Percentiles rank a stretch among this genome's conserved stretches.
Evolutionary conservation across 2,329 filamentous ascomycete species (phyloP).

Genomic region (Didymellaceae sp.): DNA sequence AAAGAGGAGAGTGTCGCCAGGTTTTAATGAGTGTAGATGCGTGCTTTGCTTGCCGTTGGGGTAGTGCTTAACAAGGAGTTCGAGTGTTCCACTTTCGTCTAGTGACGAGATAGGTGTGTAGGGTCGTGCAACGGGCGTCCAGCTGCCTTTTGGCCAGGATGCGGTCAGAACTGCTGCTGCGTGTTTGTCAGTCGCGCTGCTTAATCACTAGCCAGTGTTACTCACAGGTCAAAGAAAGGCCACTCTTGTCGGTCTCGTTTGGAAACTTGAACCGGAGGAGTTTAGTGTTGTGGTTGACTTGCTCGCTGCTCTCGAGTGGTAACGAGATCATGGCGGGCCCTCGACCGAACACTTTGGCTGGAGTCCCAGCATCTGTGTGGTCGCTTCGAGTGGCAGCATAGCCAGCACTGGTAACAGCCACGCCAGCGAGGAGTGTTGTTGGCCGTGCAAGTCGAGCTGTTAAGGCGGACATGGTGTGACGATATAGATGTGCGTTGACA

Average conservation of each 20-base stretch:
- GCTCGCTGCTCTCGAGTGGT: slow-evolving; percentile 75
- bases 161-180: slow-evolving; percentile 65
- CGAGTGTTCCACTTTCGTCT: slow-evolving; percentile 65
- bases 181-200: slow-evolving; percentile 37
- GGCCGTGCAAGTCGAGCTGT: slow-evolving; percentile 1
- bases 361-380: slow-evolving; percentile 18
- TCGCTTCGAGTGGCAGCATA: neutral
- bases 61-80: slow-evolving; percentile 73
- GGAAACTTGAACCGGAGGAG: slow-evolving; percentile 82
- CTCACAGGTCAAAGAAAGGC: slow-evolving; percentile 75
- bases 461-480: neutral
- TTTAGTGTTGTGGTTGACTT: slow-evolving; percentile 91
- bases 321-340: slow-evolving; percentile 79
- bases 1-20: slow-evolving; percentile 68
- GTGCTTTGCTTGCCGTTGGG: slow-evolving; percentile 68
- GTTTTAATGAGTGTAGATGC: slow-evolving; percentile 69
- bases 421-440: neutral
- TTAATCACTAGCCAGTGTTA: slow-evolving; percentile 3
- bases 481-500: neutral
- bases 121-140: slow-evolving; percentile 67
- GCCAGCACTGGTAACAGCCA: neutral
- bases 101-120: slow-evolving; percentile 67
- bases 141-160: slow-evolving; percentile 63
- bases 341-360: slow-evolving; percentile 15
- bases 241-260: slow-evolving; percentile 78